Evolutionary conservation across 495 filamentous ascomycete species (phyloP).

Genomic region (Aspergillus biplanus): DNA sequence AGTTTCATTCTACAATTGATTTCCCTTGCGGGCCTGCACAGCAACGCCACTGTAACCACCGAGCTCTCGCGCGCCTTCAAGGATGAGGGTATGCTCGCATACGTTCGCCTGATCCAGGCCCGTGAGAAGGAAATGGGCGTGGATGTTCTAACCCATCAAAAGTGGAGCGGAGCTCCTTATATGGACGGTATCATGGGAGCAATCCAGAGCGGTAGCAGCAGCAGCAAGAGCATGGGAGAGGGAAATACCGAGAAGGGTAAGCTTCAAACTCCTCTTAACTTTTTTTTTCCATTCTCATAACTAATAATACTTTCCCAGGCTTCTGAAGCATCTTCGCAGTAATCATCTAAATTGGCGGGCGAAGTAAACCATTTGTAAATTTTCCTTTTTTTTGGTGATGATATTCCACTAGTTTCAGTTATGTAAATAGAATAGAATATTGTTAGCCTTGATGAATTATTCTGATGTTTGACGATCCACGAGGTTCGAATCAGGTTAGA

Average conservation of each 20-base stretch:
- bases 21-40: slow-evolving; percentile 87
- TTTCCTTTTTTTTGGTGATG: neutral
- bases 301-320: neutral
- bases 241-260: slow-evolving; percentile 72
- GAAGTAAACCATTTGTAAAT: neutral
- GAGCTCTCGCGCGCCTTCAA: slow-evolving; percentile 85
- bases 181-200: slow-evolving; percentile 91
- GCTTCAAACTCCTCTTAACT: slow-evolving; percentile 14
- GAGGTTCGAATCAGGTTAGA: too few species aligned
- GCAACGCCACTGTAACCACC: slow-evolving; percentile 81
- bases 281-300: too few species aligned
- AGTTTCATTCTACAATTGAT: slow-evolving; percentile 91
- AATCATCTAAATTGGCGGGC: neutral
- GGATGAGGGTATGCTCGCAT: slow-evolving; percentile 91
- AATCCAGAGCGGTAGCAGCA: slow-evolving; percentile 88
- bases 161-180: slow-evolving; percentile 93
- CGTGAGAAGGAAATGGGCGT: slow-evolving; percentile 91
- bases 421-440: too few species aligned
- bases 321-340: neutral
- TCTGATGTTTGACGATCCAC: too few species aligned
- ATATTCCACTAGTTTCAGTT: too few species aligned
- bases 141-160: slow-evolving; percentile 96
- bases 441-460: too few species aligned
- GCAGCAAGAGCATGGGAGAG: slow-evolving; percentile 81
- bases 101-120: slow-evolving; percentile 86